A percentile compares a stretch with the other conserved stretches of the same genome.
Evolutionary conservation across 306 rosid species (phyloP).

Genomic region (Trifolium pratense): DNA sequence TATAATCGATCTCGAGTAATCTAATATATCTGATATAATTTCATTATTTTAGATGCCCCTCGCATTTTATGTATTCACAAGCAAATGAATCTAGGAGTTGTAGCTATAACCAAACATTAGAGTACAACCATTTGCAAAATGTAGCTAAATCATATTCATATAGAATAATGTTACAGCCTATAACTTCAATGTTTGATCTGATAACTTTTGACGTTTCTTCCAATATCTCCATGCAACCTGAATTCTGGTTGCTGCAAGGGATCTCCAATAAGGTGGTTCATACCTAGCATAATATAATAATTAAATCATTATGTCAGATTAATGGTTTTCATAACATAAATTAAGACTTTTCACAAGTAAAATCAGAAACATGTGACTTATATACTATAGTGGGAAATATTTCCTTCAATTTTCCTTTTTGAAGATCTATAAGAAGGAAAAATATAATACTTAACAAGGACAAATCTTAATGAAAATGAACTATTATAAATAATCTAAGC

Average conservation of each 20-base stretch:
- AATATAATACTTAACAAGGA: background rate
- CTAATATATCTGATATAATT: too few relatives aligned
- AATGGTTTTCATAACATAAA: background rate
- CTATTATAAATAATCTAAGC: too few relatives aligned
- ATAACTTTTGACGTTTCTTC: conserved; percentile 51
- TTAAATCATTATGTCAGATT: background rate
- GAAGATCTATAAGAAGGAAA: too few relatives aligned
- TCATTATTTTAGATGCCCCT: too few relatives aligned
- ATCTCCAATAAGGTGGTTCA: conserved; percentile 87
- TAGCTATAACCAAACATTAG: too few relatives aligned
- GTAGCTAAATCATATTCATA: too few relatives aligned
- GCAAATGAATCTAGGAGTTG: background rate
- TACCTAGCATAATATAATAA: conserved; percentile 42
- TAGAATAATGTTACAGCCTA: too few relatives aligned
- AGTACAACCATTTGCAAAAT: too few relatives aligned
- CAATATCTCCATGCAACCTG: conserved; percentile 84
- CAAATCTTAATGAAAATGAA: background rate
- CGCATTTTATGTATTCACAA: background rate
- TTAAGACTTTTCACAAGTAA: background rate
- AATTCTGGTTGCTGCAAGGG: conserved; percentile 69
- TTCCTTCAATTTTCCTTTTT: background rate
- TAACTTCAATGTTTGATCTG: background rate
- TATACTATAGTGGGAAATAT: background rate
- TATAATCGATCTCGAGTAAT: too few relatives aligned
- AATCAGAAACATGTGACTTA: background rate